Evolutionary conservation across 208 protist species (phyloP).

Genomic region (Histomonas meleagridis): DNA sequence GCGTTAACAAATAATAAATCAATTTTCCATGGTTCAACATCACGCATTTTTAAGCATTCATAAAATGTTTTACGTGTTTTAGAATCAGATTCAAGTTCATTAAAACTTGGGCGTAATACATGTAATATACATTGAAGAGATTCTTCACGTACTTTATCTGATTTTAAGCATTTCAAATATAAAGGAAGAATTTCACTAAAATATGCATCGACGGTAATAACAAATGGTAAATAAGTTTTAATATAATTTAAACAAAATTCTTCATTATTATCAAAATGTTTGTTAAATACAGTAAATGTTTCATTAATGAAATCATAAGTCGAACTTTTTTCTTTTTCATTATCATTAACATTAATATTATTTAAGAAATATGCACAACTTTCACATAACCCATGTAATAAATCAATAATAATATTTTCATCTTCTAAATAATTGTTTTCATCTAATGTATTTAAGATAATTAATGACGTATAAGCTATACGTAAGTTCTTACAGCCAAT

Average conservation of each 20-base stretch:
- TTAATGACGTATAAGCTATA: neutral
- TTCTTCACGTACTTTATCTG: neutral
- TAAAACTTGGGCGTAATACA: neutral
- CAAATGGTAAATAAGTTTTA: neutral
- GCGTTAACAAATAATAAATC: neutral
- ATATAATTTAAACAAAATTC: neutral
- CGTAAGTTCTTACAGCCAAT: neutral
- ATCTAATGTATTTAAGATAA: conserved; percentile 27
- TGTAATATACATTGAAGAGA: neutral
- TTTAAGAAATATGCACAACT: neutral
- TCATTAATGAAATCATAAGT: conserved; percentile 20
- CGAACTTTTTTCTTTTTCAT: neutral
- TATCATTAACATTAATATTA: neutral
- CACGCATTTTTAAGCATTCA: neutral
- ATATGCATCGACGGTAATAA: conserved; percentile 8
- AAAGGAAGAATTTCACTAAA: conserved; percentile 11
- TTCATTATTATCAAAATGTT: neutral
- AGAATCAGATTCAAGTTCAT: neutral
- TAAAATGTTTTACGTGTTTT: neutral
- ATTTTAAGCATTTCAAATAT: neutral
- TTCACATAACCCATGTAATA: neutral
- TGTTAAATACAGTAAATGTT: neutral
- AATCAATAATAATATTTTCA: neutral
- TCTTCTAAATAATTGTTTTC: neutral
- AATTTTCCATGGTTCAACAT: neutral